phyloP scores from a whole-genome alignment of 495 filamentous ascomycete species.

The Neurospora terricola region DNA sequence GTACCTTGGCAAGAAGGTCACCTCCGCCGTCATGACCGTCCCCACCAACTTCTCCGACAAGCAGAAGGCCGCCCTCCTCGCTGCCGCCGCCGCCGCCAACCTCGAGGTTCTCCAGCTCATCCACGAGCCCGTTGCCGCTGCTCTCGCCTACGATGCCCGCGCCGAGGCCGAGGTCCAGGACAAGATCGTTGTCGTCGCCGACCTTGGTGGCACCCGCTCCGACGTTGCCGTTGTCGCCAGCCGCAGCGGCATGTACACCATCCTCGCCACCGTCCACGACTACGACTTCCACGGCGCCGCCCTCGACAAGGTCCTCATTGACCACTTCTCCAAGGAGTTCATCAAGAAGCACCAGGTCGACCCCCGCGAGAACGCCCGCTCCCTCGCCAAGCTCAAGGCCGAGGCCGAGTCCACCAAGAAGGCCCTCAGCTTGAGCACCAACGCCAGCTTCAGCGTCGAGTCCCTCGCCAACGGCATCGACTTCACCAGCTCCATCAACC shows the following conservation, averaged over 20 bases:
- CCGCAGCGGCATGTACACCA: conserved; percentile 91
- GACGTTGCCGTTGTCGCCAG: conserved; percentile 85
- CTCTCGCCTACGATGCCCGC: conserved; percentile 85
- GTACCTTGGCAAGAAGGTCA: conserved; percentile 84
- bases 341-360: conserved; percentile 74
- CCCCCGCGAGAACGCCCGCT: conserved; percentile 68
- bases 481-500: conserved; percentile 83
- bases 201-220: conserved; percentile 85
- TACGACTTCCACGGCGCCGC: conserved; percentile 77
- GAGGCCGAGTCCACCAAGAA: conserved; percentile 87
- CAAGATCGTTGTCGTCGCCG: conserved; percentile 86
- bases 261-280: conserved; percentile 88
- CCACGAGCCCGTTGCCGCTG: conserved; percentile 82
- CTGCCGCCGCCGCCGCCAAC: conserved; percentile 69
- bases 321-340: conserved; percentile 98
- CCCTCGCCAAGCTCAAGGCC: conserved; percentile 82
- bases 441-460: conserved; percentile 85
- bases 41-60: conserved; percentile 86
- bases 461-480: conserved; percentile 79
- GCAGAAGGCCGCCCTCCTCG: conserved; percentile 69
- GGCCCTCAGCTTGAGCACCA: conserved; percentile 75
- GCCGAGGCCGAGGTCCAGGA: conserved; percentile 64
- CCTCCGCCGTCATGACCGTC: conserved; percentile 83
- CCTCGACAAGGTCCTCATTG: conserved; percentile 81
- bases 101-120: conserved; percentile 89